phyloP scores from a whole-genome alignment of 352 stramenopile genomes.

The Saprolegnia parasitica region DNA sequence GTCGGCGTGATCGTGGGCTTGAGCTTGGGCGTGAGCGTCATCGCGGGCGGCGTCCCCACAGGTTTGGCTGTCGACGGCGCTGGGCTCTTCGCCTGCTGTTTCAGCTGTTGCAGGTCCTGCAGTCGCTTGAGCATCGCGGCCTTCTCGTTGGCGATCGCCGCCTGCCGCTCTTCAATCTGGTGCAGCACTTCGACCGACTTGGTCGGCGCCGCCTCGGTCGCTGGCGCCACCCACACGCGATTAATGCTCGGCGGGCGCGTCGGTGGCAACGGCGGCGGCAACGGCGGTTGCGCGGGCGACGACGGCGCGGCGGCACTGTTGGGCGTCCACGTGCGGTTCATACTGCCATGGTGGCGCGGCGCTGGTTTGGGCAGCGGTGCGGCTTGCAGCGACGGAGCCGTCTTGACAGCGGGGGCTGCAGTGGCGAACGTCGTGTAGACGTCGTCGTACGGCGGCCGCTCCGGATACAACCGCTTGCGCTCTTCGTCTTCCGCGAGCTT shows the following conservation, averaged over 20 bases:
- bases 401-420: constrained; percentile 36
- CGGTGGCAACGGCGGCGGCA: neutral
- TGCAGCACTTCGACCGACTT: neutral
- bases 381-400: neutral
- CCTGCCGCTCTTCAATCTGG: constrained; percentile 10
- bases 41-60: too few relatives aligned
- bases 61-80: too few relatives aligned
- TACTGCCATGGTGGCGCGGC: constrained; percentile 8
- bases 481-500: constrained; percentile 56
- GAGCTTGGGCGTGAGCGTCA: too few relatives aligned
- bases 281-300: neutral
- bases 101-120: constrained; percentile 35
- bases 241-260: neutral
- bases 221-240: neutral
- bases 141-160: constrained; percentile 55
- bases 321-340: constrained; percentile 1
- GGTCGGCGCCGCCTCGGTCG: neutral
- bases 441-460: constrained; percentile 52
- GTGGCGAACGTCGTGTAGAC: constrained; percentile 68
- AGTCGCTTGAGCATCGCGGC: constrained; percentile 50
- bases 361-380: neutral
- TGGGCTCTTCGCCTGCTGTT: constrained; percentile 7
- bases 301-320: constrained; percentile 5
- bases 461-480: constrained; percentile 55
- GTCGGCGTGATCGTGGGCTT: too few relatives aligned